Base-by-base conservation (phyloP, 225 moss, liverwort and hornwort species). In the Sphagnum contortum region DNA sequence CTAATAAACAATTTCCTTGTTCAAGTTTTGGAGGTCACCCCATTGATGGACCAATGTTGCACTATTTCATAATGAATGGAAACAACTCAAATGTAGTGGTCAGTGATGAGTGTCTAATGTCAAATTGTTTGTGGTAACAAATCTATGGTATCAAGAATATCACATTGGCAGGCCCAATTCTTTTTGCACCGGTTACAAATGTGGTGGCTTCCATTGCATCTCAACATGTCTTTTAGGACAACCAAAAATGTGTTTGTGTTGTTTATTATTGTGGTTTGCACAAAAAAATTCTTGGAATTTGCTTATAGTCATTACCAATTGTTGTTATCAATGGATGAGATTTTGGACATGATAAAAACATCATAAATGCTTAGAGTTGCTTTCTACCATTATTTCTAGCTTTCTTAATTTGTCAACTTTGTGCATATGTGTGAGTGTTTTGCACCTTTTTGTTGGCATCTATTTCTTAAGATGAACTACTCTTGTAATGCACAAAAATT, bases 21-120 rank as follows among this genome's bases (percentile, higher is more conserved):
- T 96, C 90, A 90, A 90, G 92, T 10, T 96, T 96, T 52, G 96
- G 96, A 6, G 96, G 83, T 50, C 78, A 74, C 69, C 74, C 92
- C 12, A 86, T 90, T 9, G 82, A 83, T 57, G 80, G 85, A 29
- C 64, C 71, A 13, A 87, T 96, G 14, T 92, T 88, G 0, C 96
- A 96, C 45, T 96, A 92, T 55, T 96, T 96, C 60, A 84, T 90
- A 44, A 64, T 85, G 6, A 85, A 81, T 78, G 81, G 81, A 44
- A 76, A 71, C 61, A 81, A 85, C 12, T 70, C 77, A 5, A 78
- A 74, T 60, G 84, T 80, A 44, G 80, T 80, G 72, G 83, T 29
- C 0, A 29, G 29, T 29, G 29, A 29, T 29, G 0, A 29, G 29
- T 29, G 29, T 29, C 29, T 29, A 29, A 1, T 29, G 29, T 29